phyloP scores from a whole-genome alignment of 208 protist genomes.

The Angomonas ambiguus region DNA sequence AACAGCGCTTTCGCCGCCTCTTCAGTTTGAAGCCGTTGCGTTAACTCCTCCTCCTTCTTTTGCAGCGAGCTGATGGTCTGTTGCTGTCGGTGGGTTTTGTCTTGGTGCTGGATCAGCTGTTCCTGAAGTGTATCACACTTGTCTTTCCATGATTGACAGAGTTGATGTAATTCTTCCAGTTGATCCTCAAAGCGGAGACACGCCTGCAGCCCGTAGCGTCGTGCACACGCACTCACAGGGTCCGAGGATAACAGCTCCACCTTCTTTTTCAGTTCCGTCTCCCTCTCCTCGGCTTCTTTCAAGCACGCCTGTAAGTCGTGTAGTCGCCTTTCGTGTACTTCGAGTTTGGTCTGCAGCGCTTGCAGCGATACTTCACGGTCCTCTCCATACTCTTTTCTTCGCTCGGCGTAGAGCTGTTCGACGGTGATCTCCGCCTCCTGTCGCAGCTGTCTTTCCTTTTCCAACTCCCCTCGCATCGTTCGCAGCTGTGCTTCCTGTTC shows the following conservation, averaged over 20 bases:
- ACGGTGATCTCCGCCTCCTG: not conserved
- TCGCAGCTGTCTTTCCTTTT: not conserved
- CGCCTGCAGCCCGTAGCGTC: slow-evolving; percentile 62
- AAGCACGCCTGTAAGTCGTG: not conserved
- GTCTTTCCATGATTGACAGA: not conserved
- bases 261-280: slow-evolving; percentile 1
- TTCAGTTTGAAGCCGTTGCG: slow-evolving; percentile 8
- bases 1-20: not conserved
- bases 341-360: too few species aligned
- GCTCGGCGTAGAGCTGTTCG: not conserved
- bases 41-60: slow-evolving; percentile 22
- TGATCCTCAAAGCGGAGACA: slow-evolving; percentile 48
- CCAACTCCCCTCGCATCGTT: not conserved
- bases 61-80: not conserved
- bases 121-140: not conserved
- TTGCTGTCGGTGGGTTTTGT: not conserved
- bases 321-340: too few species aligned
- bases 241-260: slow-evolving; percentile 57
- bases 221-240: slow-evolving; percentile 62
- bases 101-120: not conserved
- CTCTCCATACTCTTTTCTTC: too few species aligned
- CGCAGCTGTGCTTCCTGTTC: too few species aligned
- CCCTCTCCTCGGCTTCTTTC: not conserved
- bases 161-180: slow-evolving; percentile 23
- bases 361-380: too few species aligned